Evolutionary conservation across 2,329 filamentous ascomycete species (phyloP).

Genomic region (Cladosporium sp.): DNA sequence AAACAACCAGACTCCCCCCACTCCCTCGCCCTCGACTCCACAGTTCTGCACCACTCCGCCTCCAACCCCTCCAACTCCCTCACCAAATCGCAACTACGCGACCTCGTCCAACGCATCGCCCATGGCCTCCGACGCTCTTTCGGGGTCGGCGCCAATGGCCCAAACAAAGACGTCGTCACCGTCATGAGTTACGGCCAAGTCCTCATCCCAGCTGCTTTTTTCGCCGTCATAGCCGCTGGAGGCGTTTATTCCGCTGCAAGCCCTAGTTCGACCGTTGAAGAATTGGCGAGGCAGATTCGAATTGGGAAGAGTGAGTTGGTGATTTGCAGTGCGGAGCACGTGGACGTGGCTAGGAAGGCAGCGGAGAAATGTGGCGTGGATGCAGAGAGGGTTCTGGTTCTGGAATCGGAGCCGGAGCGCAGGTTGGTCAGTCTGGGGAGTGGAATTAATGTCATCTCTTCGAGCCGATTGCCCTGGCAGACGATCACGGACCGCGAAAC

Average conservation of each 20-base stretch:
- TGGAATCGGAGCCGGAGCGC: slow-evolving; percentile 38
- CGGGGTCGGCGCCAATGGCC: slow-evolving; percentile 48
- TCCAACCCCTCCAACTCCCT: slow-evolving; percentile 50
- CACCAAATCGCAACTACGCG: slow-evolving; percentile 49
- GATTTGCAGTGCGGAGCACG: slow-evolving; percentile 47
- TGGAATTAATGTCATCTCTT: slow-evolving; percentile 30
- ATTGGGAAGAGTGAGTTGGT: slow-evolving; percentile 41
- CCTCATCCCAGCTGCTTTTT: slow-evolving; percentile 52
- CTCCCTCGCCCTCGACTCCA: slow-evolving; percentile 42
- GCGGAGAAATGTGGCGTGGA: slow-evolving; percentile 49
- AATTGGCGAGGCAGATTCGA: slow-evolving; percentile 48
- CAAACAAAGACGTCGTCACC: slow-evolving; percentile 52
- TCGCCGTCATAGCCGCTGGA: slow-evolving; percentile 54
- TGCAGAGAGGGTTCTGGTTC: slow-evolving; percentile 46
- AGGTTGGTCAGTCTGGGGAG: slow-evolving; percentile 33
- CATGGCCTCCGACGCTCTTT: slow-evolving; percentile 53
- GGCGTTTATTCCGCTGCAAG: slow-evolving; percentile 57
- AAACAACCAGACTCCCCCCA: slow-evolving; percentile 23
- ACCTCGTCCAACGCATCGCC: slow-evolving; percentile 50
- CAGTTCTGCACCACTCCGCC: slow-evolving; percentile 55
- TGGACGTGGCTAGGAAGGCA: slow-evolving; percentile 44
- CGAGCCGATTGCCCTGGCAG: slow-evolving; percentile 47
- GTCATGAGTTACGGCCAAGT: slow-evolving; percentile 55
- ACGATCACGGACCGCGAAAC: slow-evolving; percentile 47
- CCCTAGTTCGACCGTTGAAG: slow-evolving; percentile 46